A percentile compares a stretch with the other conserved stretches of the same genome.
Evolutionary conservation across 2,329 filamentous ascomycete genomes (phyloP).

Genomic region (Hortaea sp.): DNA sequence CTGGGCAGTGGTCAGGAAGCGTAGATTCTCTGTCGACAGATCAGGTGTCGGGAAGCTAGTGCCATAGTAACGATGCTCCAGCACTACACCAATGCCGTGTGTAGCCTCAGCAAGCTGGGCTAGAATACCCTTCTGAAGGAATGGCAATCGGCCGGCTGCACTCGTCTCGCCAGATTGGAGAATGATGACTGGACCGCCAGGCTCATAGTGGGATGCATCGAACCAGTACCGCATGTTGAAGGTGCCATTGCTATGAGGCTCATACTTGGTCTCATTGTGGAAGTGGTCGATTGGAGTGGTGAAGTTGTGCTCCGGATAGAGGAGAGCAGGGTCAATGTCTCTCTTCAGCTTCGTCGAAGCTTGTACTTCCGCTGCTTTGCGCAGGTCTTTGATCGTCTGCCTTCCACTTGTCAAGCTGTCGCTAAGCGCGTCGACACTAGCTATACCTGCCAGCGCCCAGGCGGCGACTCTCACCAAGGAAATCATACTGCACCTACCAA

Average conservation of each 20-base stretch:
- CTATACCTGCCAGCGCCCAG: background rate
- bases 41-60: slow-evolving; percentile 59
- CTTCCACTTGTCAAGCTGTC: background rate
- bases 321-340: slow-evolving; percentile 21
- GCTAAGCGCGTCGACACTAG: background rate
- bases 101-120: slow-evolving; percentile 60
- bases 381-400: background rate
- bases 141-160: slow-evolving; percentile 54
- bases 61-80: slow-evolving; percentile 85
- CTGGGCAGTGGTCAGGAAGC: slow-evolving; percentile 72
- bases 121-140: slow-evolving; percentile 68
- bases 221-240: slow-evolving; percentile 78
- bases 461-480: background rate
- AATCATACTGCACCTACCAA: background rate
- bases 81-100: slow-evolving; percentile 64
- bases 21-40: slow-evolving; percentile 58
- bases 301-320: slow-evolving; percentile 43
- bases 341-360: background rate
- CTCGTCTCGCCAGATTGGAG: slow-evolving; percentile 62
- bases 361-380: background rate
- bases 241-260: slow-evolving; percentile 58
- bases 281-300: slow-evolving; percentile 66
- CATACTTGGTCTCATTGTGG: slow-evolving; percentile 67
- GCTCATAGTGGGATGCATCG: slow-evolving; percentile 63
- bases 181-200: slow-evolving; percentile 72